Evolutionary conservation across 352 stramenopile genomes (phyloP).

Genomic region (Globisporangium takayamanum): DNA sequence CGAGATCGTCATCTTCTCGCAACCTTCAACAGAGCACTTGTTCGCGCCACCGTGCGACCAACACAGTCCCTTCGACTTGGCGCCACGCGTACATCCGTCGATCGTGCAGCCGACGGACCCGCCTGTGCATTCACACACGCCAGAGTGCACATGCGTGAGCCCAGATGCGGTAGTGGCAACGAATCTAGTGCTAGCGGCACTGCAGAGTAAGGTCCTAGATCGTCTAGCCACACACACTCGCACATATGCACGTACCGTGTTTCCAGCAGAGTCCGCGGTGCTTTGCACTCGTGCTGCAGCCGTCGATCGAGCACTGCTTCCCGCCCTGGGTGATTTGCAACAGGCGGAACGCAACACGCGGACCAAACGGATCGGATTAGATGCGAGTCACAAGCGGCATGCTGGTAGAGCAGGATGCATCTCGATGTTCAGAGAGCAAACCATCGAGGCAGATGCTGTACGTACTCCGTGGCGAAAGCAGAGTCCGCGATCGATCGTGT

Average conservation of each 20-base stretch:
- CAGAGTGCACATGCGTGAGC: not conserved
- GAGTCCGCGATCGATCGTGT: conserved; percentile 44
- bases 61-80: conserved; percentile 21
- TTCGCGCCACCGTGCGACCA: conserved; percentile 37
- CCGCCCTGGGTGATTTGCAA: conserved; percentile 19
- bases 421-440: not conserved
- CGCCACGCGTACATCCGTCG: conserved; percentile 18
- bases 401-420: no score
- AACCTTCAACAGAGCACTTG: conserved; percentile 34
- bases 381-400: no score
- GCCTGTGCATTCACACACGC: conserved; percentile 8
- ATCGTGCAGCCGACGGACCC: conserved; percentile 29
- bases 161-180: no score
- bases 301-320: conserved; percentile 43
- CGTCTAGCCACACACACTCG: not conserved
- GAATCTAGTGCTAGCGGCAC: not conserved
- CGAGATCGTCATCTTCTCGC: conserved; percentile 27
- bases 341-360: not conserved
- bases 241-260: conserved; percentile 15
- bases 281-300: conserved; percentile 44
- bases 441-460: not conserved
- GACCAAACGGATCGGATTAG: no score
- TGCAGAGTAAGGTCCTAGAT: not conserved
- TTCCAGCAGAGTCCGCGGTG: conserved; percentile 55
- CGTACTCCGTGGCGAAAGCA: conserved; percentile 21